Base-by-base conservation (phyloP, 371 early-diverging fungal species). In the Catenaria anguillulae region DNA sequence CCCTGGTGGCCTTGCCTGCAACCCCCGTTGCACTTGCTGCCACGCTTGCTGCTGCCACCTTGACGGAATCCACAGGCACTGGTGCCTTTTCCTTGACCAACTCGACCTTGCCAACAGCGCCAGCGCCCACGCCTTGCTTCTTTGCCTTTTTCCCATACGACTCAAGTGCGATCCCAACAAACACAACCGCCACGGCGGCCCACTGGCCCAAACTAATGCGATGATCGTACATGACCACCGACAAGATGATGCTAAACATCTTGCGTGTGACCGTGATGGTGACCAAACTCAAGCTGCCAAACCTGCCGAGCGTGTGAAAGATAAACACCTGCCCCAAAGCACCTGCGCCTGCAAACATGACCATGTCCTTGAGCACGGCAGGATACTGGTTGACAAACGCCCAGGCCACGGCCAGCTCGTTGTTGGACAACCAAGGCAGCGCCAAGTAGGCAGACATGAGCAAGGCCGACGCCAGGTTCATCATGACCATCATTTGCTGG, bases 281-380 rank as follows among this genome's bases (percentile, higher is more conserved):
- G 13, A 91, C 95, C 43, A 96, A 71, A 23, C 84, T 82, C 55
- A 98, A 68, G 63, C 92, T 85, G 21, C 98, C 99, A 73, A 90
- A 95, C 21, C 82, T 79, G 63, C 88, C 87, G 35, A 99, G 80
- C 59, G 90, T 90, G 73, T 90, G 89, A 76, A 93, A 99, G 61
- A 99, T 91, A 70, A 97, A 93, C 74, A 87, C 85, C 75, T 98
- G 98, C n/a, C 99, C 99, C 33, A 95, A 37, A 2, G 94, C 89
- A 34, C 98, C 97, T 67, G 90, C 90, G 23, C 91, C 64, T 15
- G 88, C 86, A 76, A 91, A 94, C 62, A 92, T 67, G 26, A 89
- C 61, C 24, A 99, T 82, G 70, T 97, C 96, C 29, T 72, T 64
- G 46, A 88, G 71, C 10, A 92, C 87, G 19, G 76, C 77, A 4